Base-by-base conservation (phyloP, 495 filamentous ascomycete genomes). In the Neurospora sp. region DNA sequence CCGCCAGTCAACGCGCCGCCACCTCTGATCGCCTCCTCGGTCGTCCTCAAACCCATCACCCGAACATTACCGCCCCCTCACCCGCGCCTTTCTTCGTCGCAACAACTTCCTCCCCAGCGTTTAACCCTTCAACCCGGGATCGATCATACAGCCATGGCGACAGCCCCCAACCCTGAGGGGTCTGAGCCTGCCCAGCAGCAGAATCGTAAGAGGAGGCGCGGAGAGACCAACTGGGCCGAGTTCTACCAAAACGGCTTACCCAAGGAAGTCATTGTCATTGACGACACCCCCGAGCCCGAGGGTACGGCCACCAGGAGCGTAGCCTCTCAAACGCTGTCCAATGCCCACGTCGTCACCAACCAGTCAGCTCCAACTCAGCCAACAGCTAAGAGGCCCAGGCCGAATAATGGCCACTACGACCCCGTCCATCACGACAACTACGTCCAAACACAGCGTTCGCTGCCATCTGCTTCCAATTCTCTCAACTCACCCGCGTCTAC, bases 231-330 rank as follows among this genome's bases (percentile, higher is more conserved):
- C 84, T 98, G 95, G 95, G 83, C 88, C 40, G 88, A 90, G 73
- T 98, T 97, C 79, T 98, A 97, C 82, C 93, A 92, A 80, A 96
- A 97, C 82, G 95, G 95, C 22, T 81, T 95, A 18, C 95, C 95
- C 16, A 92, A 94, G 79, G 94, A 97, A 82, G 88, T 98, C 79
- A 97, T 98, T 79, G 90, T 97, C 73, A 98, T 98, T 80, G 92
- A 97, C 77, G 95, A 97, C 82, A 90, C 92, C n/a, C 89, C 91
- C 48, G 91, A 91, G 72, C 87, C 89, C 27, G 89, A 91, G 40
- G 75, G 81, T 18, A 68, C 71, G 70, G 76, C 77, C 69, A 72
- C 74, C 70, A 73, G 77, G 72, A 74, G 75, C 70, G 78, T 70
- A 73, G 75, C 76, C 22, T 73, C 79, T 41, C 75, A 76, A 61